phyloP scores from a whole-genome alignment of 2,329 filamentous ascomycete species.

The Fusarium nurragi region DNA sequence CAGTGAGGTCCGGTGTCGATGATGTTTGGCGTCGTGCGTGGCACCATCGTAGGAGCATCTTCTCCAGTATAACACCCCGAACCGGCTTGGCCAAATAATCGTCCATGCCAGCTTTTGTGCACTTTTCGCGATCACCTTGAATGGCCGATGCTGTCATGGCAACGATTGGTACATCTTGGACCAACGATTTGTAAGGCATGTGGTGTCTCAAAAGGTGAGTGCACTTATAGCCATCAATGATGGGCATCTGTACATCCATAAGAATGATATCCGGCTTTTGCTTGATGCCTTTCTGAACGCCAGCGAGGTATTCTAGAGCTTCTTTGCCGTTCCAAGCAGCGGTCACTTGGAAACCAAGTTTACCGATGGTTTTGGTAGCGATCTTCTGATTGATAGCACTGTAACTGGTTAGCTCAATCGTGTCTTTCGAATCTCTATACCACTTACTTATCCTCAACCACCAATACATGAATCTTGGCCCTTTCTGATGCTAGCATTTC shows the following conservation, averaged over 20 bases:
- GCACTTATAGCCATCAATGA: constrained; percentile 81
- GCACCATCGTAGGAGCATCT: constrained; percentile 77
- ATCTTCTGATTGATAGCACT: constrained; percentile 78
- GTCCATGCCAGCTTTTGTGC: constrained; percentile 78
- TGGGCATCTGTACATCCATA: constrained; percentile 81
- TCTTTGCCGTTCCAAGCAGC: constrained; percentile 83
- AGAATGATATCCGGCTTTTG: constrained; percentile 77
- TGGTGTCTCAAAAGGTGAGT: constrained; percentile 78
- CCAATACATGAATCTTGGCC: constrained; percentile 72
- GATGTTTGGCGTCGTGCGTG: constrained; percentile 46
- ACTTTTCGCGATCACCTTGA: constrained; percentile 79
- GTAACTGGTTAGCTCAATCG: constrained; percentile 25
- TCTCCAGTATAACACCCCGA: constrained; percentile 72
- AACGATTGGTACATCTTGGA: constrained; percentile 74
- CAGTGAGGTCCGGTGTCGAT: constrained; percentile 41
- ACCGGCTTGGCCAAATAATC: constrained; percentile 80
- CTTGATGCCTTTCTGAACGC: constrained; percentile 60
- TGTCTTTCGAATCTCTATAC: neutral
- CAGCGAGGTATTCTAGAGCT: constrained; percentile 75
- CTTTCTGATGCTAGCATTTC: constrained; percentile 67
- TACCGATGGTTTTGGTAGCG: constrained; percentile 77
- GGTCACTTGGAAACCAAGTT: constrained; percentile 75
- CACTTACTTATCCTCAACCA: constrained; percentile 83
- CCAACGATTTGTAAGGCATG: constrained; percentile 67
- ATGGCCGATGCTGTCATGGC: constrained; percentile 86